These are phyloP conservation scores for Meyerozyma sp. DNA, from an alignment of 1,139 yeast genomes.

Conservation along the genomic window DNA sequence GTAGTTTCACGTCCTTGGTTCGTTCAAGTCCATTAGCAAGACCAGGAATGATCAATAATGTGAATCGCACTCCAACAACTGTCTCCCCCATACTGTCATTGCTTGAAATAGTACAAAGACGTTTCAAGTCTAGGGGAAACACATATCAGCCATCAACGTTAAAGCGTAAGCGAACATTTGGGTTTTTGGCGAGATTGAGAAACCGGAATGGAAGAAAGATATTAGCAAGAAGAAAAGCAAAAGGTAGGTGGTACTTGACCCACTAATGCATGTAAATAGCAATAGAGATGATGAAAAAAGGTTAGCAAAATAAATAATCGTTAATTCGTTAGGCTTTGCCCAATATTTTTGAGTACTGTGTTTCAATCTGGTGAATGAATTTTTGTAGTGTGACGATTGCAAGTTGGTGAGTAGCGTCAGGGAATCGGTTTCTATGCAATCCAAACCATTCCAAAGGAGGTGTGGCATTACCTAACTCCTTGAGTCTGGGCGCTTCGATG, in stretches of 20 bases:
- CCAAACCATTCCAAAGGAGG: slow-evolving; percentile 99
- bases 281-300: not conserved
- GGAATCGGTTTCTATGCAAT: slow-evolving; percentile 76
- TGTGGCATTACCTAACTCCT: slow-evolving; percentile 92
- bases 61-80: not conserved
- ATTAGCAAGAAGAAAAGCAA: slow-evolving; percentile 70
- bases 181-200: slow-evolving; percentile 84
- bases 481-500: slow-evolving; percentile 83
- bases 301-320: not conserved
- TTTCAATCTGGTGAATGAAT: slow-evolving; percentile 58
- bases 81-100: slow-evolving; percentile 19
- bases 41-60: not conserved
- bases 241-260: slow-evolving; percentile 91
- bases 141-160: slow-evolving; percentile 91
- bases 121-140: slow-evolving; percentile 89
- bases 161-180: slow-evolving; percentile 85
- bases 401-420: slow-evolving; percentile 78
- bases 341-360: slow-evolving; percentile 42
- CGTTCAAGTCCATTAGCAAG: not conserved
- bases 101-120: slow-evolving; percentile 44
- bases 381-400: slow-evolving; percentile 71
- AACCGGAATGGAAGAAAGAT: slow-evolving; percentile 77
- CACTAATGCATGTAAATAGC: slow-evolving; percentile 37
- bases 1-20: not conserved
- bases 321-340: slow-evolving; percentile 28